Percentiles rank a stretch among this genome's conserved stretches.
These are phyloP conservation scores for Boletus speciosus DNA, from an alignment of 768 basidiomycete species.

Conservation along the genomic window DNA sequence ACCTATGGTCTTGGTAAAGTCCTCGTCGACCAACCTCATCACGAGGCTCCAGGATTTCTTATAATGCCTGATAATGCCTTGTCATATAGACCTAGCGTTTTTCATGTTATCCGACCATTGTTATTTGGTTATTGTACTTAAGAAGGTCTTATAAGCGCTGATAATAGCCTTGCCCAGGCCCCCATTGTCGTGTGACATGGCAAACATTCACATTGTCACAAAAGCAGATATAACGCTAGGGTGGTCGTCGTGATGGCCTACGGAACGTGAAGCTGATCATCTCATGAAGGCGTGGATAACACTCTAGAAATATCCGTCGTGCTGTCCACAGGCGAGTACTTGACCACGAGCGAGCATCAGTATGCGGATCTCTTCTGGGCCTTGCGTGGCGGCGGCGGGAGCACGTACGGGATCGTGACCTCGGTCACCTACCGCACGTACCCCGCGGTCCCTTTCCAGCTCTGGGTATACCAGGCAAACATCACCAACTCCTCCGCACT, in stretches of 20 bases:
- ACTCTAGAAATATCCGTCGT: slow-evolving; percentile 44
- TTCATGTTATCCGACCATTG: too few species aligned
- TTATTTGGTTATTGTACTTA: too few species aligned
- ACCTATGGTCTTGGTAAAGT: slow-evolving; percentile 40
- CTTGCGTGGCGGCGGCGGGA: slow-evolving; percentile 47
- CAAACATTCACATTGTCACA: too few species aligned
- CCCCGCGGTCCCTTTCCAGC: slow-evolving; percentile 32
- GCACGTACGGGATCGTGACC: slow-evolving; percentile 45
- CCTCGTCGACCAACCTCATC: not conserved
- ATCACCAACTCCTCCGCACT: slow-evolving; percentile 28
- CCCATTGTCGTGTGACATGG: too few species aligned
- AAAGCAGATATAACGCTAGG: too few species aligned
- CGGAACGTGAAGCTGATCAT: not conserved
- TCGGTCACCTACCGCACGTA: slow-evolving; percentile 46
- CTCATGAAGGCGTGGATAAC: slow-evolving; percentile 42
- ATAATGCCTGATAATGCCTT: too few species aligned
- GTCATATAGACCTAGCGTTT: too few species aligned
- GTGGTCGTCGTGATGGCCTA: too few species aligned
- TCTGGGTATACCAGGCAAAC: slow-evolving; percentile 27
- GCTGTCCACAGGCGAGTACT: slow-evolving; percentile 37
- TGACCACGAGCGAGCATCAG: slow-evolving; percentile 39
- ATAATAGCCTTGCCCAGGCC: too few species aligned
- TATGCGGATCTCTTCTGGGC: slow-evolving; percentile 53
- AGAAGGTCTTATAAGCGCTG: too few species aligned
- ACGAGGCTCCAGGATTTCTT: too few species aligned